Conservation (phyloP, 768 basidiomycete genomes). For the Trametes cingulata region DNA sequence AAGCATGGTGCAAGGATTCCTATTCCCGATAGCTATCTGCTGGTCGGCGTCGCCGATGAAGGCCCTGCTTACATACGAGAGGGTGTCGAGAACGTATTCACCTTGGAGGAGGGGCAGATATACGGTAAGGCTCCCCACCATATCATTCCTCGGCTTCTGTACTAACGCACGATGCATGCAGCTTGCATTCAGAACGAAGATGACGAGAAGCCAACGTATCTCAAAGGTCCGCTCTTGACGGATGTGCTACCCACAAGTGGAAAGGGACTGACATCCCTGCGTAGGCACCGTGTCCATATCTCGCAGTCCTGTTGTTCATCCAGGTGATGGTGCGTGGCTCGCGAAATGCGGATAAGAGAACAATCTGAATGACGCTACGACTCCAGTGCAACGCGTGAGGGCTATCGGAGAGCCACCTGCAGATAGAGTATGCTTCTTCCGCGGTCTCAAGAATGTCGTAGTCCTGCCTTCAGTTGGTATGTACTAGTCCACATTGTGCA, state of each 20-base stretch:
- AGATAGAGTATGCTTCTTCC: constrained; percentile 56
- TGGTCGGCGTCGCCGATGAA: constrained; percentile 85
- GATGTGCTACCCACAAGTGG: too few relatives aligned
- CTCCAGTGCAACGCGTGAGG: constrained; percentile 63
- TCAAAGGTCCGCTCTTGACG: constrained; percentile 60
- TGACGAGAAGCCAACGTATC: constrained; percentile 51
- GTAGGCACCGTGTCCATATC: constrained; percentile 43
- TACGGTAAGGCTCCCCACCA: constrained; percentile 51
- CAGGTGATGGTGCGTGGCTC: constrained; percentile 61
- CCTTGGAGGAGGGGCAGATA: constrained; percentile 56
- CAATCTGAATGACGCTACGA: constrained; percentile 1
- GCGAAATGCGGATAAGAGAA: background rate
- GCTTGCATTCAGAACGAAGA: constrained; percentile 59
- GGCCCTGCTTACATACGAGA: constrained; percentile 59
- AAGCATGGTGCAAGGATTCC: constrained; percentile 77
- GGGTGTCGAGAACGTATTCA: constrained; percentile 56
- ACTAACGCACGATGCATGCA: constrained; percentile 25
- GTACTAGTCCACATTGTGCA: constrained; percentile 12
- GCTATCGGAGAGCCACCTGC: constrained; percentile 72
- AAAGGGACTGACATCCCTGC: background rate
- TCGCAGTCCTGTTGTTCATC: constrained; percentile 73
- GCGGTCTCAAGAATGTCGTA: constrained; percentile 65
- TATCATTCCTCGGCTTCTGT: background rate
- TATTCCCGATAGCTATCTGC: constrained; percentile 63
- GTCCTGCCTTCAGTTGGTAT: constrained; percentile 66